Percentiles rank a stretch among this genome's conserved stretches.
These are phyloP conservation scores for Garcia nutans DNA, from an alignment of 345 rosid genomes.

Conservation along the genomic window DNA sequence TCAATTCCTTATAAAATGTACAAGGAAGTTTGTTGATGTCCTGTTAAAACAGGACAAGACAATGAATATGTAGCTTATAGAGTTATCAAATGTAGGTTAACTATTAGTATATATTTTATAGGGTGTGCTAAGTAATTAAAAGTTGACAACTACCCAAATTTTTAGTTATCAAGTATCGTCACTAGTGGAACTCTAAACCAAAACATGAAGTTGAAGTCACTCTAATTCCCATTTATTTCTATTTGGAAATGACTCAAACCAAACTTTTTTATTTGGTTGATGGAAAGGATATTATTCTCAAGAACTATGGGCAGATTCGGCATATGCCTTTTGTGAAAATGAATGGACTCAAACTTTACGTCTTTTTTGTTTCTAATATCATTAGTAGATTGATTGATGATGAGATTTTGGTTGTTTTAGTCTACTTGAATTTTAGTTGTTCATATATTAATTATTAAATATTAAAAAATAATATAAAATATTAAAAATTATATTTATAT, in stretches of 20 bases:
- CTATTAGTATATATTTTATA: neutral
- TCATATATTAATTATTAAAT: no score
- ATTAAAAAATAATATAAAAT: no score
- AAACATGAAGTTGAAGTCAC: neutral
- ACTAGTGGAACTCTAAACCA: neutral
- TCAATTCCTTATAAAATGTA: no score
- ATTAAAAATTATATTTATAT: no score
- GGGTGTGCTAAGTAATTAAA: neutral
- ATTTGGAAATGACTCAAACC: constrained; percentile 4
- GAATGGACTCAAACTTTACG: neutral
- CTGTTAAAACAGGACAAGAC: neutral
- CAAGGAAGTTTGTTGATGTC: neutral
- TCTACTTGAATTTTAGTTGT: no score
- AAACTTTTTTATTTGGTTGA: neutral
- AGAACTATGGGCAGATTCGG: no score
- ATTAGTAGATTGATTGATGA: no score
- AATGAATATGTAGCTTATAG: no score
- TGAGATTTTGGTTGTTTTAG: no score
- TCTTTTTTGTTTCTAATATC: neutral
- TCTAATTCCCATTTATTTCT: neutral
- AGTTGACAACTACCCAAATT: neutral
- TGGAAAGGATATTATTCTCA: neutral
- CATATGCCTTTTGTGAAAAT: neutral
- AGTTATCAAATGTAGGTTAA: neutral
- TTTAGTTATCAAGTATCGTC: no score